Base-by-base conservation (phyloP, 352 stramenopile genomes). In the Phytophthora meadii region DNA sequence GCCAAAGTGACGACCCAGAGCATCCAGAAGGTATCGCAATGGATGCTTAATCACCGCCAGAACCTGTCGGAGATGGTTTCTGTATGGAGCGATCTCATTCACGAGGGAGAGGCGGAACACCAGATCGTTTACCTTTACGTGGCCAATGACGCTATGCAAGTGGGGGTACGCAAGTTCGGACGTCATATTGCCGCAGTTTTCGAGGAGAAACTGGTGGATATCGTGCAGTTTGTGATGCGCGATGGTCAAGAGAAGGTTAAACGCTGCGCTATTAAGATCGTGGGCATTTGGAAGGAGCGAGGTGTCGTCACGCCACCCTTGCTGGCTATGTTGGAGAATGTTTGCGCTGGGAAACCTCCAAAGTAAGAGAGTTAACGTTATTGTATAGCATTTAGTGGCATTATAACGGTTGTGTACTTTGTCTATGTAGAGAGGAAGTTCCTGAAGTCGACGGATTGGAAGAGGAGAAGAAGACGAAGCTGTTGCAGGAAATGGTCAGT, bases 101-200 rank as follows among this genome's bases (percentile, higher is more conserved):
- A 53, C 24, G 75, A 86, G 48, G 66, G 72, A 42, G 72, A 88
- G 11, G 65, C 87, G 10, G 70, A 76, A 30, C 81, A 93, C 63
- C 85, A 95, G 76, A 88, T 95, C 72, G 85, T 92, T 54, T 85
- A 84, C 40, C 61, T 95, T 1, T 95, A 95, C 69, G 79, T 95
- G 36, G 87, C 87, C 42, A 95, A 95, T 63, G 87, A 95, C 61
- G 82, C 82, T 10, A 93, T 95, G 82, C 87, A 95, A 58, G 82
- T 92, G 19, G 87, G 87, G 51, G 83, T 82, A 58, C 87, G 87
- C 74, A 90, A 89, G 71, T 92, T 84, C 59, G 87, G 87, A 39
- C 85, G 86, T 22, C 68, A 89, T 41, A 83, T 94, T 28, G 71
- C 84, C 9, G 72, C 84, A 14, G 61, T 74, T 4, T 95, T 93